Conservation (phyloP, 2,329 filamentous ascomycete genomes). For the Neonectria punicea region DNA sequence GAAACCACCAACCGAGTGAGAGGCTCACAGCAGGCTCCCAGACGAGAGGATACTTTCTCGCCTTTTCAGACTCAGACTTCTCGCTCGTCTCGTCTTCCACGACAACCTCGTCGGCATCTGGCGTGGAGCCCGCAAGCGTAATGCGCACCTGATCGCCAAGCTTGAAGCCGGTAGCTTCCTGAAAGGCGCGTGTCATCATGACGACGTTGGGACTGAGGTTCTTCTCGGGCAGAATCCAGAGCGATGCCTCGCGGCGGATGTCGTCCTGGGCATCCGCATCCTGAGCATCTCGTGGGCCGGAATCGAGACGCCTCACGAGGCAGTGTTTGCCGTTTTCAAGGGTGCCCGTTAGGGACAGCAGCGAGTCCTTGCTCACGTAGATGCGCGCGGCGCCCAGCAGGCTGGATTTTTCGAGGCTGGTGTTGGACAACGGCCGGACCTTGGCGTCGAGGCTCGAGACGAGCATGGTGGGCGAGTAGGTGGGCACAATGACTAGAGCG, state of each 20-base stretch:
- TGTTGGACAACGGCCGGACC: constrained; percentile 55
- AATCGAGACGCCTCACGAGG: constrained; percentile 50
- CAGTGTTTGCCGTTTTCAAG: constrained; percentile 57
- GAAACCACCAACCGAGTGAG: constrained; percentile 45
- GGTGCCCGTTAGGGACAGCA: constrained; percentile 56
- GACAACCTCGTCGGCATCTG: constrained; percentile 66
- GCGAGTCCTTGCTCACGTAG: constrained; percentile 59
- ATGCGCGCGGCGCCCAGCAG: constrained; percentile 57
- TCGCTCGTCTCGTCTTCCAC: constrained; percentile 67
- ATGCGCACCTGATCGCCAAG: constrained; percentile 74
- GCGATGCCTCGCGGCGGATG: constrained; percentile 55
- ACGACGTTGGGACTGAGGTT: constrained; percentile 75
- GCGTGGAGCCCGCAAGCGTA: constrained; percentile 64
- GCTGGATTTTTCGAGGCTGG: constrained; percentile 54
- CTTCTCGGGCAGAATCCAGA: constrained; percentile 64
- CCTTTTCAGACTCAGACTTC: constrained; percentile 45
- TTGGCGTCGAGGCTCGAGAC: constrained; percentile 52
- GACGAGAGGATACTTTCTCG: constrained; percentile 41
- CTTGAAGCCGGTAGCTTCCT: constrained; percentile 77
- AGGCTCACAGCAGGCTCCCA: constrained; percentile 53
- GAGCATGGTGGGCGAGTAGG: constrained; percentile 40
- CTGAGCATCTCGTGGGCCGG: constrained; percentile 21
- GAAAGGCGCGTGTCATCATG: constrained; percentile 78
- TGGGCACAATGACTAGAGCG: background rate
- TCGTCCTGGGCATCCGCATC: constrained; percentile 29